Evolutionary conservation across 176 grass and related monocot genomes (phyloP).

Genomic region (Musa troglodytarum): DNA sequence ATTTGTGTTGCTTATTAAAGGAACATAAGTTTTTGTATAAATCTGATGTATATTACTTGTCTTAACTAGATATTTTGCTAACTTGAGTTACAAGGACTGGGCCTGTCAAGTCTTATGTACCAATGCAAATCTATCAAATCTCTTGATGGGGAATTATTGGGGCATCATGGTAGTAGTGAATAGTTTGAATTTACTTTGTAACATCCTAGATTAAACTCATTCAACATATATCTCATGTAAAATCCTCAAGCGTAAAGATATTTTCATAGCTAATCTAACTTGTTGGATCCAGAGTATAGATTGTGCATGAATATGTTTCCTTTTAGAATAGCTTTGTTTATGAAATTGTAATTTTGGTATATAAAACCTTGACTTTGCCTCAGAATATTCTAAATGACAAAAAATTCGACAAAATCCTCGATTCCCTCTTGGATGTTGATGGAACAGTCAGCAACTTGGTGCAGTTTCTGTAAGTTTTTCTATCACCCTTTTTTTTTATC

Average conservation of each 20-base stretch:
- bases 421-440: slow-evolving; percentile 51
- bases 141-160: neutral
- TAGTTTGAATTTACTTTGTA: neutral
- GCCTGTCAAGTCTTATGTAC: neutral
- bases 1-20: neutral
- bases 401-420: slow-evolving; percentile 64
- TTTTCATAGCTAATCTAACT: neutral
- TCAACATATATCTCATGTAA: neutral
- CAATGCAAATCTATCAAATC: neutral
- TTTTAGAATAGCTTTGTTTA: neutral
- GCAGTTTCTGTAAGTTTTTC: slow-evolving; percentile 68
- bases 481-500: slow-evolving; percentile 11
- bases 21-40: neutral
- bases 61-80: neutral
- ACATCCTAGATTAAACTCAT: neutral
- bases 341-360: neutral
- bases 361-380: slow-evolving; percentile 1
- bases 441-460: slow-evolving; percentile 58
- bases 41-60: neutral
- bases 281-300: neutral
- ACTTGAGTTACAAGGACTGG: neutral
- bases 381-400: slow-evolving; percentile 71
- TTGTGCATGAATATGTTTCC: neutral
- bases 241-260: neutral
- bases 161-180: neutral